A percentile compares a stretch with the other conserved stretches of the same genome.
phyloP scores from a whole-genome alignment of 2,329 filamentous ascomycete genomes.

The Sclerotinia spermophila region DNA sequence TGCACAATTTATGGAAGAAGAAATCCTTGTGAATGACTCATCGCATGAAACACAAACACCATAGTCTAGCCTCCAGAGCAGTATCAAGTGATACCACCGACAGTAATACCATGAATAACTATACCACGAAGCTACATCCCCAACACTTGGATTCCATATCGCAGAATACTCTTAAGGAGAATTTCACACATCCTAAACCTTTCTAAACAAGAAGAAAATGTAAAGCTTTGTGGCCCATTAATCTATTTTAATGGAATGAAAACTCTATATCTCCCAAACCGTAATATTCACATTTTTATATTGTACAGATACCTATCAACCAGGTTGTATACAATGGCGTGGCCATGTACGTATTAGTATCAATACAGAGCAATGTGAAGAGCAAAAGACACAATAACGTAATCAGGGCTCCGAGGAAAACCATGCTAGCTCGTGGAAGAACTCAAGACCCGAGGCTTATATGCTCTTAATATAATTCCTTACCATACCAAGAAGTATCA shows the following conservation, averaged over 20 bases:
- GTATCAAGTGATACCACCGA: not conserved
- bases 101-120: not conserved
- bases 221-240: rapidly evolving
- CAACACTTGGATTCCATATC: not conserved
- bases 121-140: not conserved
- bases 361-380: not conserved
- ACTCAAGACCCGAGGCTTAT: not conserved
- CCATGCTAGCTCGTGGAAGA: not conserved
- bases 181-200: not conserved
- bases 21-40: too few species aligned
- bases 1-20: rapidly evolving
- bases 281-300: not conserved
- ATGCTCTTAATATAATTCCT: not conserved
- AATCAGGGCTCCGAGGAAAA: not conserved
- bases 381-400: not conserved
- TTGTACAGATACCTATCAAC: not conserved
- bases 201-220: not conserved
- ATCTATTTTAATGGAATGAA: not conserved
- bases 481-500: not conserved
- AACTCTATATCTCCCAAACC: not conserved
- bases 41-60: too few species aligned
- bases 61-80: not conserved
- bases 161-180: not conserved
- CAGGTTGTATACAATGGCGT: not conserved
- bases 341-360: not conserved